Evolutionary conservation across 441 rosid species (phyloP).

Genomic region (Populus hybrid): DNA sequence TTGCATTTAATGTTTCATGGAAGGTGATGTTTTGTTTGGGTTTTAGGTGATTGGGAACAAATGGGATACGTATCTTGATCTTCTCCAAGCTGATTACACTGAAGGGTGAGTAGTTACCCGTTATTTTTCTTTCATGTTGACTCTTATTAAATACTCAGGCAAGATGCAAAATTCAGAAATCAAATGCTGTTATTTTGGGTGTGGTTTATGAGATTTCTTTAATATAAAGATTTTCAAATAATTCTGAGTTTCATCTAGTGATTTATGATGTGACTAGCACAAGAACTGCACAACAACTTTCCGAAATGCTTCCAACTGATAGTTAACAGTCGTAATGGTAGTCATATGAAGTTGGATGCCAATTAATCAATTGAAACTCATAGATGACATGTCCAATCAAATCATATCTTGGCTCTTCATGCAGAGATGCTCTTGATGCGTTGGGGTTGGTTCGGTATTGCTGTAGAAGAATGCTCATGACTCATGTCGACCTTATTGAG

Average conservation of each 20-base stretch:
- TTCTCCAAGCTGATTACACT: conserved; percentile 84
- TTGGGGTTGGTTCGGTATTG: conserved; percentile 83
- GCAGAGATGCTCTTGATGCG: conserved; percentile 93
- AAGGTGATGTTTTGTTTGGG: not conserved
- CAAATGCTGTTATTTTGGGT: not conserved
- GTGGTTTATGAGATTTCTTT: not conserved
- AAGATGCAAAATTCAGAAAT: not conserved
- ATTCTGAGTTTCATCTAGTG: not conserved
- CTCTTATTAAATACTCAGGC: not conserved
- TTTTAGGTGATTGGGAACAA: conserved; percentile 87
- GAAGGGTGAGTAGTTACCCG: conserved; percentile 61
- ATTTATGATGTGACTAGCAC: not conserved
- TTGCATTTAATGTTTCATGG: conserved; percentile 3
- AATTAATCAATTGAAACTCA: not conserved
- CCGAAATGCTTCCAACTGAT: not conserved
- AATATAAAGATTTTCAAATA: not conserved
- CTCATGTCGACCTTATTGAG: conserved; percentile 95
- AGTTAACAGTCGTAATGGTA: not conserved
- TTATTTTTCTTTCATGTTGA: not conserved
- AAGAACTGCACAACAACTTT: not conserved
- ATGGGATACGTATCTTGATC: conserved; percentile 93
- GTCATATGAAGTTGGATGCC: not conserved
- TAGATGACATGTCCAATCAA: not conserved
- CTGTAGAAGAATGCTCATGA: conserved; percentile 96
- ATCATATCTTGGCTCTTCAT: conserved; percentile 12